phyloP scores from a whole-genome alignment of 352 stramenopile species.

The Globisporangium takayamanum region DNA sequence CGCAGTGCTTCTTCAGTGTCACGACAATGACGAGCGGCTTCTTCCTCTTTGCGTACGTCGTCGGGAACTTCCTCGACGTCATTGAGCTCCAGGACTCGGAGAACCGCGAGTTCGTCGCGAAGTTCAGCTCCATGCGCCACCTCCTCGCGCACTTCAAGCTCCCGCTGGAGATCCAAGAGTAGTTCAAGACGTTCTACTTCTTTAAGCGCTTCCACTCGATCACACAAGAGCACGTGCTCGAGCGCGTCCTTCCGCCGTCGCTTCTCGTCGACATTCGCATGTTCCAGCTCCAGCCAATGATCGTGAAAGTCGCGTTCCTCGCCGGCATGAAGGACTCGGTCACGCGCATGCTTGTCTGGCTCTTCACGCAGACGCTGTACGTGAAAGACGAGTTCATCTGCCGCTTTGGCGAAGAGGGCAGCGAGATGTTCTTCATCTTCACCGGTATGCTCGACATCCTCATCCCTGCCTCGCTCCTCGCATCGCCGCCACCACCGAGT shows the following conservation, averaged over 20 bases:
- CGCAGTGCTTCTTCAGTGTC: constrained; percentile 51
- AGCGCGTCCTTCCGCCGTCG: constrained; percentile 44
- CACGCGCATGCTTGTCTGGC: constrained; percentile 47
- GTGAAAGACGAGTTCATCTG: constrained; percentile 56
- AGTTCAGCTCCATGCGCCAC: constrained; percentile 46
- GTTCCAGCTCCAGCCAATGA: constrained; percentile 60
- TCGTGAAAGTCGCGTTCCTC: constrained; percentile 65
- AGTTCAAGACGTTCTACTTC: constrained; percentile 62
- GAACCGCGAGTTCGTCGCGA: constrained; percentile 49
- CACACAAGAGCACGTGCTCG: constrained; percentile 53
- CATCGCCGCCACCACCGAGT: background rate
- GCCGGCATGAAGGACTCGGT: constrained; percentile 44
- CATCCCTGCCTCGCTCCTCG: constrained; percentile 17
- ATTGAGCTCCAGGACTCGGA: constrained; percentile 54
- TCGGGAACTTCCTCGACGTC: constrained; percentile 53
- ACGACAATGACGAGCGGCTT: constrained; percentile 51
- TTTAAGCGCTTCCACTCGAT: constrained; percentile 69
- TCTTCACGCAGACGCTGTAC: constrained; percentile 50
- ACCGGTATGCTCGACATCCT: constrained; percentile 51
- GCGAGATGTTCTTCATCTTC: constrained; percentile 70
- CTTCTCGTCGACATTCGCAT: constrained; percentile 56
- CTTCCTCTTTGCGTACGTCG: constrained; percentile 54
- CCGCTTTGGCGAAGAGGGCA: constrained; percentile 44
- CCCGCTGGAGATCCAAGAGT: constrained; percentile 31
- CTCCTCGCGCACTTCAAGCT: constrained; percentile 47